A percentile compares a stretch with the other conserved stretches of the same genome.
phyloP scores from a whole-genome alignment of 495 filamentous ascomycete genomes.

The Jackrogersella minutella region DNA sequence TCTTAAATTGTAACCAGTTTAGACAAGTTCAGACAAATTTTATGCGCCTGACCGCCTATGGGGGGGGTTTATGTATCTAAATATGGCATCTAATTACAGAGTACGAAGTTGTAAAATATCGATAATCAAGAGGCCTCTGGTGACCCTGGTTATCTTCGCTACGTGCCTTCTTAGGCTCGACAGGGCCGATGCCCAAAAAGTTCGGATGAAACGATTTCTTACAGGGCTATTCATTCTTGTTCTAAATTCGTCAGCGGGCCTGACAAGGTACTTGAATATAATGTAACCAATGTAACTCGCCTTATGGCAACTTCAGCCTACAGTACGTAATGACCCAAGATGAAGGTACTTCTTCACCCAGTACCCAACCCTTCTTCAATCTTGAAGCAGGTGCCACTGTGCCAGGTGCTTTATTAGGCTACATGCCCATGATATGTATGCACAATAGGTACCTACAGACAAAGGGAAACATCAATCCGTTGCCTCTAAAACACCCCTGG shows the following conservation, averaged over 20 bases:
- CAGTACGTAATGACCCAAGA: conserved; percentile 15
- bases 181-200: conserved; percentile 36
- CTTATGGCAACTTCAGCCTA: conserved; percentile 8
- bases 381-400: conserved; percentile 4
- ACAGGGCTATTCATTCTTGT: conserved; percentile 12
- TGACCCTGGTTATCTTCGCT: neutral
- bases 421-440: too few relatives aligned
- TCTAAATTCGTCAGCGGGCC: conserved; percentile 23
- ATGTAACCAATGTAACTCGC: conserved; percentile 27
- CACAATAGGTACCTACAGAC: too few relatives aligned
- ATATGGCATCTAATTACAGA: conserved; percentile 37
- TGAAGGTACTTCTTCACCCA: conserved; percentile 3
- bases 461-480: conserved; percentile 18
- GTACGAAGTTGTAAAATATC: conserved; percentile 34
- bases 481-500: conserved; percentile 28
- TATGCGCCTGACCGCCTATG: conserved; percentile 22
- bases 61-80: conserved; percentile 4
- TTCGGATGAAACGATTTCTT: conserved; percentile 30
- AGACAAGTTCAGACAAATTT: too few relatives aligned
- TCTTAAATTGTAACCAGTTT: neutral
- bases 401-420: too few relatives aligned
- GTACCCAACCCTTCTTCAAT: conserved; percentile 20
- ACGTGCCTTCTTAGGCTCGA: conserved; percentile 25
- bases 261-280: conserved; percentile 13
- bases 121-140: conserved; percentile 39